Evolutionary conservation across 768 basidiomycete genomes (phyloP).

Genomic region (Saitozyma podzolica): DNA sequence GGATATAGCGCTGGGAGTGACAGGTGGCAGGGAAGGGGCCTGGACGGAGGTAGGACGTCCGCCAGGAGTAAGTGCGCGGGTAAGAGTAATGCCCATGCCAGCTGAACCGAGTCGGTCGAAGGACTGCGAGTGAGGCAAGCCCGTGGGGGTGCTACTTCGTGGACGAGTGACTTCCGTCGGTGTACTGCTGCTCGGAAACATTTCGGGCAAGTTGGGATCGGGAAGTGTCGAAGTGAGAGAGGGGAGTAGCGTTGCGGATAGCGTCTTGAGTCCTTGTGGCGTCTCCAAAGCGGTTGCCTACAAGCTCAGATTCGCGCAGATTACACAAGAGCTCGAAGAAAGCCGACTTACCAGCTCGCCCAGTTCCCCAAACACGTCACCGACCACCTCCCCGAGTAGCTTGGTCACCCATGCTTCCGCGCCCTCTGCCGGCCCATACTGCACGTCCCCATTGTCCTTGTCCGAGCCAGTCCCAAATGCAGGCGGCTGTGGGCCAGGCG

Average conservation of each 20-base stretch:
- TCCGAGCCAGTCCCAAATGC: conserved; percentile 45
- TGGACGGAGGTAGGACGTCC: conserved; percentile 39
- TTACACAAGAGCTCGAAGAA: conserved; percentile 56
- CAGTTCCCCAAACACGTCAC: conserved; percentile 80
- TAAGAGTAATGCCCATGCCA: conserved; percentile 39
- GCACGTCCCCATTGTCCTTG: conserved; percentile 61
- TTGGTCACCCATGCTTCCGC: conserved; percentile 85
- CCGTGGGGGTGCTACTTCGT: conserved; percentile 10
- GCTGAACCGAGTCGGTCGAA: conserved; percentile 17
- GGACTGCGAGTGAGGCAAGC: conserved; percentile 15
- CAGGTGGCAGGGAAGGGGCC: conserved; percentile 32
- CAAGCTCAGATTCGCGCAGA: conserved; percentile 79
- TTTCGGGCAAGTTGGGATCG: conserved; percentile 15
- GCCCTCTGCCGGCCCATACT: conserved; percentile 63
- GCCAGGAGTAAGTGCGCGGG: conserved; percentile 36
- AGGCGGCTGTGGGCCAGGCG: not conserved
- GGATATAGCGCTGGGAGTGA: conserved; percentile 20
- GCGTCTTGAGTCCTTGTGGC: conserved; percentile 78
- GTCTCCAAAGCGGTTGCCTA: conserved; percentile 76
- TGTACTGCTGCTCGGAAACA: conserved; percentile 15
- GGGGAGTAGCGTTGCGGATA: conserved; percentile 55
- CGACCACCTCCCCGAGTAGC: conserved; percentile 82
- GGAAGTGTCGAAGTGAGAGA: conserved; percentile 42
- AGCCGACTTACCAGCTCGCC: conserved; percentile 68
- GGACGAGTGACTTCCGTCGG: conserved; percentile 15